Conservation (phyloP, 495 filamentous ascomycete species). For the Aspergillus indologenus region DNA sequence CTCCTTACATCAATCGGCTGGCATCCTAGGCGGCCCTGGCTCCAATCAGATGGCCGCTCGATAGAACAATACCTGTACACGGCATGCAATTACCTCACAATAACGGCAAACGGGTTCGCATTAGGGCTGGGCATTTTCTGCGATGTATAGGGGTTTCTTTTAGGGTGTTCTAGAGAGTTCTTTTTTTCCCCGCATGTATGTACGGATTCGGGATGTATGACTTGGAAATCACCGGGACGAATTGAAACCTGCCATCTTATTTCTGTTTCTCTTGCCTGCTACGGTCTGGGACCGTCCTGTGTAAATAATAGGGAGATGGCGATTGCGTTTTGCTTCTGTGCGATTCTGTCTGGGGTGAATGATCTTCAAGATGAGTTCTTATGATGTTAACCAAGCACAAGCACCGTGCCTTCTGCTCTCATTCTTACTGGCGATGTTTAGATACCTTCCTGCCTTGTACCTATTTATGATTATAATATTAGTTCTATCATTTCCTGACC, state of each 20-base stretch:
- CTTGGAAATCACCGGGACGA: slow-evolving; percentile 17
- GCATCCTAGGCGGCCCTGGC: slow-evolving; percentile 30
- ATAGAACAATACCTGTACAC: slow-evolving; percentile 15
- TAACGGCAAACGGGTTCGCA: slow-evolving; percentile 5
- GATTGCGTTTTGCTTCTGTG: neutral
- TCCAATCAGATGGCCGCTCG: slow-evolving; percentile 39
- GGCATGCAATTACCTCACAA: neutral
- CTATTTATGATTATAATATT: too few species aligned
- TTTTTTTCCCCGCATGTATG: slow-evolving; percentile 23
- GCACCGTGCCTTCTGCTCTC: neutral
- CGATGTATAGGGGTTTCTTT: slow-evolving; percentile 17
- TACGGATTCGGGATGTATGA: slow-evolving; percentile 28
- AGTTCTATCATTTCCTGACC: neutral
- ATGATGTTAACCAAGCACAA: neutral
- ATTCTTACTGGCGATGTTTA: neutral
- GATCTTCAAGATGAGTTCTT: neutral
- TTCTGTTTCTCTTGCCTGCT: neutral
- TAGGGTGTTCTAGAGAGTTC: slow-evolving; percentile 20
- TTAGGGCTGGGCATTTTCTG: slow-evolving; percentile 2
- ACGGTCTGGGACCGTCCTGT: neutral
- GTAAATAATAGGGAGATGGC: neutral
- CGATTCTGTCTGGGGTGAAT: neutral
- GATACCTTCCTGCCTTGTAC: neutral
- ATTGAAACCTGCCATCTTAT: slow-evolving; percentile 1
- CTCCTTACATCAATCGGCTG: slow-evolving; percentile 34